Conservation (phyloP, 192 early-diverging fungal species). For the Chytriomyces confervae region DNA sequence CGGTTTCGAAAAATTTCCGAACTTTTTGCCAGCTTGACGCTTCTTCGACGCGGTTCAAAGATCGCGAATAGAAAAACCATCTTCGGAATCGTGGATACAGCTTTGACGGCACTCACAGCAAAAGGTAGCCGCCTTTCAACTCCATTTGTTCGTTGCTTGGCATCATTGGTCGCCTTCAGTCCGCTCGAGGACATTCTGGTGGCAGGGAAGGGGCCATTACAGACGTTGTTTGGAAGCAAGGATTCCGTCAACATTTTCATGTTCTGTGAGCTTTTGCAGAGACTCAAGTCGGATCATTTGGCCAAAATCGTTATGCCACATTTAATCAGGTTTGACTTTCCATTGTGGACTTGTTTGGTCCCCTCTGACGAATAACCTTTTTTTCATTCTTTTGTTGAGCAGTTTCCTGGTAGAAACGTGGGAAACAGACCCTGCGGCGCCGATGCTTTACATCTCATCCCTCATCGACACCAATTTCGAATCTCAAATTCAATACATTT, state of each 20-base stretch:
- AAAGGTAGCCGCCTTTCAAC: slow-evolving; percentile 3
- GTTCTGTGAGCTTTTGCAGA: slow-evolving; percentile 71
- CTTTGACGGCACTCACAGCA: slow-evolving; percentile 10
- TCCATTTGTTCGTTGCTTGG: slow-evolving; percentile 41
- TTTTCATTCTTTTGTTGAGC: background rate
- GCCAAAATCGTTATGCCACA: slow-evolving; percentile 77
- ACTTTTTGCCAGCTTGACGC: slow-evolving; percentile 16
- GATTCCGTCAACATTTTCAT: slow-evolving; percentile 64
- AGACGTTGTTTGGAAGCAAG: slow-evolving; percentile 57
- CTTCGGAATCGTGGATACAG: background rate
- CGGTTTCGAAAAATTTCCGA: slow-evolving; percentile 14
- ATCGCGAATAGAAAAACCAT: slow-evolving; percentile 8
- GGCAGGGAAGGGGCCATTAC: slow-evolving; percentile 53
- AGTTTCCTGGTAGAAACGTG: slow-evolving; percentile 17
- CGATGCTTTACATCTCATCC: slow-evolving; percentile 1
- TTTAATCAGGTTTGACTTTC: slow-evolving; percentile 54
- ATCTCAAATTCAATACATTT: background rate
- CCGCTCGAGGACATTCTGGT: slow-evolving; percentile 53
- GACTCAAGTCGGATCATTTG: slow-evolving; percentile 72
- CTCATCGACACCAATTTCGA: slow-evolving; percentile 27
- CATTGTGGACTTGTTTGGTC: background rate
- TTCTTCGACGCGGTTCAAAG: slow-evolving; percentile 15
- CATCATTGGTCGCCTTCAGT: slow-evolving; percentile 34
- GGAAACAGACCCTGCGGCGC: background rate
- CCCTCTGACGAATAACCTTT: background rate